Evolutionary conservation across 1,284 basidiomycete species (phyloP).

Genomic region (Abortiporus biennis): DNA sequence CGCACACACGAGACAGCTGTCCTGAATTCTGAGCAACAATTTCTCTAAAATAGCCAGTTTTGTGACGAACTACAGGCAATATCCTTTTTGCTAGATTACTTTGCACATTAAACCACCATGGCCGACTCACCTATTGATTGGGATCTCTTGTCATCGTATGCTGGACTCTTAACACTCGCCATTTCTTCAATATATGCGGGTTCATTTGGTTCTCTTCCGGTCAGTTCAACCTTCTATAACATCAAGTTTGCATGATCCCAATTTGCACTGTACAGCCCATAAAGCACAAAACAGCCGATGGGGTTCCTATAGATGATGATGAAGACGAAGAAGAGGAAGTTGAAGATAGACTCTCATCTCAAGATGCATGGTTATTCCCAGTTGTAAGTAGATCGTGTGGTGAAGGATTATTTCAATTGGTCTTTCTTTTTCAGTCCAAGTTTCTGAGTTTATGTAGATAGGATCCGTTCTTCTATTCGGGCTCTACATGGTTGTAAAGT

Average conservation of each 20-base stretch:
- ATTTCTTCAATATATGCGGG: slow-evolving; percentile 60
- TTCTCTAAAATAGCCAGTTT: no score
- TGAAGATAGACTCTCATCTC: slow-evolving; percentile 53
- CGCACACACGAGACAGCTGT: no score
- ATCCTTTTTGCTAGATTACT: no score
- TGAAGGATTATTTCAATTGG: not conserved
- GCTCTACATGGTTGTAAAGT: slow-evolving; percentile 69
- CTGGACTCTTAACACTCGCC: slow-evolving; percentile 58
- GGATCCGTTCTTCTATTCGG: slow-evolving; percentile 62
- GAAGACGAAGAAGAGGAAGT: slow-evolving; percentile 41
- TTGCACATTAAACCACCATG: no score
- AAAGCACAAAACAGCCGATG: slow-evolving; percentile 18
- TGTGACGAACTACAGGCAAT: no score
- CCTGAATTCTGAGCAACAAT: no score
- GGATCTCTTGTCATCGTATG: slow-evolving; percentile 61
- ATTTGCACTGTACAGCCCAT: slow-evolving; percentile 13
- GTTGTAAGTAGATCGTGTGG: slow-evolving; percentile 37
- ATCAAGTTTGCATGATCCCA: not conserved
- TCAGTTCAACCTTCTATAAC: slow-evolving; percentile 27
- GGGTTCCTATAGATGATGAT: slow-evolving; percentile 32
- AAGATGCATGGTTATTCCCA: slow-evolving; percentile 75
- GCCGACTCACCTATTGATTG: slow-evolving; percentile 30
- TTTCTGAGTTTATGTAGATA: slow-evolving; percentile 32
- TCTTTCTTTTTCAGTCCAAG: no score
- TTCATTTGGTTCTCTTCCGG: slow-evolving; percentile 60